Evolutionary conservation across 2,329 filamentous ascomycete species (phyloP), one percentile per base, ranked within the genome.

Genomic region (Sporothrix curviconia): DNA sequence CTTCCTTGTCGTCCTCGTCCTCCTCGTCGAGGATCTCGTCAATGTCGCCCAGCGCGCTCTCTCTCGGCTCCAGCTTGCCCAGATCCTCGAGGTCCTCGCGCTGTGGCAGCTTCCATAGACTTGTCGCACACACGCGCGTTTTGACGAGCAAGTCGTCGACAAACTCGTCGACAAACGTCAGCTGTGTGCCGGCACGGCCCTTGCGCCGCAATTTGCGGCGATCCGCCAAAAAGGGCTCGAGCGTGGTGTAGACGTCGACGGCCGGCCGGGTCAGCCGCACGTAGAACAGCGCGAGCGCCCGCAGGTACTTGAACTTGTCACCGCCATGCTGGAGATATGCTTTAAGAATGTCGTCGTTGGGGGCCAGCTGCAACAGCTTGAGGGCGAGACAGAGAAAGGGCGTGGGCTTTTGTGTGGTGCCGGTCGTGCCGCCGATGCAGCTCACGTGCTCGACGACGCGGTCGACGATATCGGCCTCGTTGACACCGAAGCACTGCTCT

Each of bases 401-500:
- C 2, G 90, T 90, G 0, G 94, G 92, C 66, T 89, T 89, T 71
- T 96, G 92, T 49, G 85, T 81, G 17, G 84, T 81, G 55, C 92
- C 91, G 67, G 90, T 90, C 5, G 91, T 95, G 64, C 94, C 94
- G 62, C 92, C 94, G 57, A 99, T 82, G 71, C 87, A 94, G 50
- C 76, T 80, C 47, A 99, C 81, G 72, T 86, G 80, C 65, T 92
- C 87, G 25, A 90, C 88, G 0, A 95, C 92, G 63, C 94, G 89
- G 74, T 96, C 90, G 66, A 96, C 87, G 6, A 99, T 77, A 71
- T 85, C 82, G 54, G 83, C 83, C 69, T 86, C 84, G 75, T 97
- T 99, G 63, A 99, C 80, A 42, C 89, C 94, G 73, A 97, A 99
- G 71, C 94, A 96, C 75, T 96, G 92, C 74, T 97, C 94, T 73